Evolutionary conservation across 2,329 filamentous ascomycete genomes (phyloP), one percentile per base, ranked within the genome.

Genomic region (Zalaria obscura): DNA sequence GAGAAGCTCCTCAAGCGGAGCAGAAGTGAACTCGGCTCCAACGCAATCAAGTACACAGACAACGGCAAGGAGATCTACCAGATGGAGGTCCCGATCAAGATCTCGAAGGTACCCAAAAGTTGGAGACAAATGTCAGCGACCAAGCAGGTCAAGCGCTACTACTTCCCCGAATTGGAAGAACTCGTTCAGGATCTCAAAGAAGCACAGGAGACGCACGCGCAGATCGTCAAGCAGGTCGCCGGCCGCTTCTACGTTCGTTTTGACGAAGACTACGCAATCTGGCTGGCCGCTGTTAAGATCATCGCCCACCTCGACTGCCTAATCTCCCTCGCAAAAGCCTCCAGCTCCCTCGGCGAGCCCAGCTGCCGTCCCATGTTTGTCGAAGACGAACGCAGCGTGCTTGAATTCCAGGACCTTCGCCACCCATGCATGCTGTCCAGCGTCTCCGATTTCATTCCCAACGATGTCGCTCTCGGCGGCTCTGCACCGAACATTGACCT

Each of bases 101-200:
- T 84, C 55, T 94, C 93, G 60, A 50, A 50, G 4, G 65, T 98
- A 2, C 91, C 91, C 0, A 82, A 82, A 49, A 76, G 69, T 52
- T 98, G 91, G 88, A 80, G 87, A 48, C 89, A 96, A 56, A 95
- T 96, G 87, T 96, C 91, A 4, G 83, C 88, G 0, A 96, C 91
- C 0, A 76, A 82, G 47, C 78, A 80, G 43, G 83, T 93, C 55
- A 95, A 93, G 63, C 81, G 91, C 1, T 98, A 89, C 67, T 98
- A 96, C 65, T 93, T 88, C 51, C 73, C 79, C 1, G 83, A 93
- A 54, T 72, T 96, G 9, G 82, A 83, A 9, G 70, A 74, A 27
- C 74, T 95, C 2, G 87, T 98, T 25, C 81, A 89, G 39, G 75
- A 86, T 51, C 71, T 96, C 11, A 91, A 94, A 56, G 91, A 98